A percentile compares a stretch with the other conserved stretches of the same genome.
Evolutionary conservation across 169 alveolate species (phyloP).

Genomic region (Eimeria maxima): DNA sequence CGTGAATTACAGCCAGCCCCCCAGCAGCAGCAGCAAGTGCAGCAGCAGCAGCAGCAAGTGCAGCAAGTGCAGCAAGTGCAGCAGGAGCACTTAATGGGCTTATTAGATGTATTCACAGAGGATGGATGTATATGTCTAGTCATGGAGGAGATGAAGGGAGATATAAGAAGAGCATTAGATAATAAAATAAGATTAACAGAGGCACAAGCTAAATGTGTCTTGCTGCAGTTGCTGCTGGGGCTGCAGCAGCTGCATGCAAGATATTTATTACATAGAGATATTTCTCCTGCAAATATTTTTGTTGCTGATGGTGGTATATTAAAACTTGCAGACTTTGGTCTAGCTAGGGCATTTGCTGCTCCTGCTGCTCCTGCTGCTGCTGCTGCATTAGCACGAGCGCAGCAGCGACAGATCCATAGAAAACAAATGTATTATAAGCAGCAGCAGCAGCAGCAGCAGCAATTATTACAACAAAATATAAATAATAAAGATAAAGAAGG

Average conservation of each 20-base stretch:
- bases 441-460: slow-evolving; percentile 52
- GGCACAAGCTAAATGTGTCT: slow-evolving; percentile 89
- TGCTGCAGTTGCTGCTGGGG: slow-evolving; percentile 83
- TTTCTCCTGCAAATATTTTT: slow-evolving; percentile 91
- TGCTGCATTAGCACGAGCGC: background rate
- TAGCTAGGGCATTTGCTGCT: slow-evolving; percentile 87
- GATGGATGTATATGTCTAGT: slow-evolving; percentile 87
- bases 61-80: slow-evolving; percentile 29
- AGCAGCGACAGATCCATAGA: background rate
- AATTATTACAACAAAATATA: too few relatives aligned
- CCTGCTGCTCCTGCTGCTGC: background rate
- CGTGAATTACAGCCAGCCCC: slow-evolving; percentile 90
- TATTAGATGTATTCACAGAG: slow-evolving; percentile 89
- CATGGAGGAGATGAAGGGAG: slow-evolving; percentile 95
- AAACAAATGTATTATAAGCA: slow-evolving; percentile 3
- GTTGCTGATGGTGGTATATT: slow-evolving; percentile 61
- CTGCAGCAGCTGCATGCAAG: too few relatives aligned
- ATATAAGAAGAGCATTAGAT: slow-evolving; percentile 91
- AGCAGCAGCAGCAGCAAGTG: too few relatives aligned
- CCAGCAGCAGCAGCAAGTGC: slow-evolving; percentile 79
- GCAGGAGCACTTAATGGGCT: slow-evolving; percentile 1
- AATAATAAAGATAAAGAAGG: too few relatives aligned
- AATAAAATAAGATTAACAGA: slow-evolving; percentile 88
- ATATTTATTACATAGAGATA: slow-evolving; percentile 85
- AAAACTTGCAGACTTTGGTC: slow-evolving; percentile 95